These are phyloP conservation scores for Saturnispora diversa DNA, from an alignment of 805 yeast genomes.

Conservation along the genomic window DNA sequence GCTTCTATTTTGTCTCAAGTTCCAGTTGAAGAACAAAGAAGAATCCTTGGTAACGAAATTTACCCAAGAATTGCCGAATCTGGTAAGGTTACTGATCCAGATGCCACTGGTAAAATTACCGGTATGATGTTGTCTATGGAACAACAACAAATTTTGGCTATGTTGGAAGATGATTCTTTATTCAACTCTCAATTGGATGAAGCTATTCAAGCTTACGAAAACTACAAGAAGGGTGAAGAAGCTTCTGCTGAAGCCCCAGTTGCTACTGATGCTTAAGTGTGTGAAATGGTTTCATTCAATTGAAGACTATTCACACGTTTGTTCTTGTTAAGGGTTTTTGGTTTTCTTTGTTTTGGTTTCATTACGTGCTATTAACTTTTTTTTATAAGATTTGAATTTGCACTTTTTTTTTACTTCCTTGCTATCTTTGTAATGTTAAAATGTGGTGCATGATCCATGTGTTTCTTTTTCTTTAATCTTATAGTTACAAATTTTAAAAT, in stretches of 20 bases:
- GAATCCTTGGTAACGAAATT: conserved; percentile 94
- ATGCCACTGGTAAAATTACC: conserved; percentile 96
- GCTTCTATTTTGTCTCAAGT: conserved; percentile 55
- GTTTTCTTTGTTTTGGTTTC: conserved; percentile 7
- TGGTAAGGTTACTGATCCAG: conserved; percentile 81
- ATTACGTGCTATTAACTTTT: conserved; percentile 1
- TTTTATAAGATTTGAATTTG: conserved; percentile 4
- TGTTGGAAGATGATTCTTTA: conserved; percentile 83
- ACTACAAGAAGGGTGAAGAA: conserved; percentile 58
- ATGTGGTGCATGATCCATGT: conserved; percentile 1
- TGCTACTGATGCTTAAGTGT: conserved; percentile 12
- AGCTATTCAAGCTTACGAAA: conserved; percentile 90
- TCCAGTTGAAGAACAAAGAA: conserved; percentile 91
- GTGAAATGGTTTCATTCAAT: conserved; percentile 5
- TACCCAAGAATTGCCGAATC: conserved; percentile 86
- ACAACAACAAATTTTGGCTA: conserved; percentile 78
- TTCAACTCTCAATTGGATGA: conserved; percentile 89
- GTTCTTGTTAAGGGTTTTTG: conserved; percentile 1
- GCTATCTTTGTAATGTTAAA: conserved; percentile 4
- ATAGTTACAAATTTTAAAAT: too few relatives aligned
- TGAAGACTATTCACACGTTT: conserved; percentile 1
- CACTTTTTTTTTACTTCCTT: conserved; percentile 2
- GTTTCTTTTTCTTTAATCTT: conserved; percentile 2
- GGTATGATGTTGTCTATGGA: conserved; percentile 98
- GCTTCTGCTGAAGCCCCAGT: conserved; percentile 21